Evolutionary conservation across 2,329 filamentous ascomycete species (phyloP), one percentile per base, ranked within the genome.

Genomic region (Beauveria scarabaeidicola): DNA sequence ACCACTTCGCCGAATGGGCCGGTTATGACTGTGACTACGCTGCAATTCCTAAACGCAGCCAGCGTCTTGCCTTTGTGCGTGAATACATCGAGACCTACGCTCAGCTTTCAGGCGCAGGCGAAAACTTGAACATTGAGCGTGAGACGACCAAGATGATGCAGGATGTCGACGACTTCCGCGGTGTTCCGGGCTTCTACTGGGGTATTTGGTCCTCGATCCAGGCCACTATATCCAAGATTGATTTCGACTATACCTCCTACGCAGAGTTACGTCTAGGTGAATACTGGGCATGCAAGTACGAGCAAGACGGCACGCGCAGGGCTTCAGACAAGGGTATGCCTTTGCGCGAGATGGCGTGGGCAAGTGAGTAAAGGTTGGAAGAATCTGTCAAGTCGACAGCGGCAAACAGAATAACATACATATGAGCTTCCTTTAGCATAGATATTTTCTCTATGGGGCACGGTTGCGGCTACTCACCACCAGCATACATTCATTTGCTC

Each of bases 1-100:
- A 99, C 76, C 94, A 99, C 78, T 96, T 99, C 71, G 91, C 94
- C 52, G 94, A 99, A 76, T 99, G 94, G 93, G 92, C 88, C 62
- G 94, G 94, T 60, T 97, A 97, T 69, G 91, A 96, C 67, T 99
- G 94, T 78, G 91, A 97, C 73, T 92, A 89, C 76, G 84, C 77
- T 67, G 87, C 88, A 65, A 81, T 97, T 60, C 94, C 94, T 5
- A 94, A 90, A 1, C 82, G 82, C 63, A 78, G 85, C 21, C 85
- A 93, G 67, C 87, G 94, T 29, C 82, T 84, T 48, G 84, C 87
- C 58, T 99, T 99, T 74, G 82, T 97, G 61, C 78, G 81, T 64
- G 88, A 93, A 69, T 99, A 99, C 70, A 82, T 96, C 29, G 78
- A 79, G 62, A 84, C 87, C 62, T 97, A 94, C 76, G 84, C 84